phyloP scores from a whole-genome alignment of 306 rosid genomes.

The Rosa persica region DNA sequence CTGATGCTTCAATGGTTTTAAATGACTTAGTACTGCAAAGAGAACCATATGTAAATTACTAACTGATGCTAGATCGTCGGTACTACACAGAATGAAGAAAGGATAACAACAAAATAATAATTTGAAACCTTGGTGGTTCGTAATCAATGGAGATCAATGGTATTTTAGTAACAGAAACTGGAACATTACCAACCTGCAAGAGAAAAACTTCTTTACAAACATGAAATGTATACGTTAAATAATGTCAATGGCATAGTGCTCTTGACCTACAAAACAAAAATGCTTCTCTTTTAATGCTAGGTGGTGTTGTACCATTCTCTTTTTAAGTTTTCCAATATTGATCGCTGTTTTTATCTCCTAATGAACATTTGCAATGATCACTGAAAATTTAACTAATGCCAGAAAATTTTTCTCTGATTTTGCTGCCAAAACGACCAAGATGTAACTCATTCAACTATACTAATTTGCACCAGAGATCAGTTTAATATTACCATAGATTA shows the following conservation, averaged over 20 bases:
- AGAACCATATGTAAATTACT: conserved; percentile 1
- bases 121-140: conserved; percentile 77
- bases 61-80: background rate
- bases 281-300: background rate
- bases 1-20: conserved; percentile 75
- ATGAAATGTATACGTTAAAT: background rate
- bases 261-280: background rate
- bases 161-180: conserved; percentile 69
- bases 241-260: background rate
- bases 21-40: conserved; percentile 72
- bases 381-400: background rate
- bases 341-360: background rate
- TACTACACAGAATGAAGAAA: conserved; percentile 5
- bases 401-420: background rate
- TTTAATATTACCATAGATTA: background rate
- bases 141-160: conserved; percentile 88
- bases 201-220: conserved; percentile 20
- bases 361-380: background rate
- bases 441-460: background rate
- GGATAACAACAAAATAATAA: conserved; percentile 22
- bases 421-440: background rate
- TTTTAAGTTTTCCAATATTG: background rate
- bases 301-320: background rate
- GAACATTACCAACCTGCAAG: conserved; percentile 83
- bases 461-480: background rate